phyloP scores from a whole-genome alignment of 805 yeast genomes.

The Saturnispora ahearnii region DNA sequence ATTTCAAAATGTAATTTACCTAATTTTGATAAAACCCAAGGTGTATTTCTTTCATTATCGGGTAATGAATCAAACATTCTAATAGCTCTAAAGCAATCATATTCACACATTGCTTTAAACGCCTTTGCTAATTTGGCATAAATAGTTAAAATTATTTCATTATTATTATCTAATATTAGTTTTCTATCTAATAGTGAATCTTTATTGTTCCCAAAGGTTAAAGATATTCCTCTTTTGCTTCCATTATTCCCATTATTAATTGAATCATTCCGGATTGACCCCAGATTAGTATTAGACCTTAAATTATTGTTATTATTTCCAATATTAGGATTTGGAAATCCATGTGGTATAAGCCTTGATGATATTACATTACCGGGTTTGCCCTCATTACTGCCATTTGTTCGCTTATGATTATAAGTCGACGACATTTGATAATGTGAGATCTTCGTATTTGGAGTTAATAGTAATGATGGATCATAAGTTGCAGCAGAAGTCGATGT shows the following conservation, averaged over 20 bases:
- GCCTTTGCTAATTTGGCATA: slow-evolving; percentile 51
- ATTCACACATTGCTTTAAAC: slow-evolving; percentile 50
- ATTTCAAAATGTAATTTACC: slow-evolving; percentile 83
- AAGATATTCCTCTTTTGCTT: slow-evolving; percentile 10
- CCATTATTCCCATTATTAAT: neutral
- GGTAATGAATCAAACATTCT: slow-evolving; percentile 59
- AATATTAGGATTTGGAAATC: neutral
- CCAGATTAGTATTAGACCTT: neutral
- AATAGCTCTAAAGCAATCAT: slow-evolving; percentile 75
- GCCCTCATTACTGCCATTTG: neutral
- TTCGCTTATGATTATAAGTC: neutral
- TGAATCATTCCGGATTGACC: neutral
- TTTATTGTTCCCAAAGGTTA: slow-evolving; percentile 1
- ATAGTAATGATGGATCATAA: slow-evolving; percentile 2
- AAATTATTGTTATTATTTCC: slow-evolving; percentile 7
- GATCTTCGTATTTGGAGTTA: slow-evolving; percentile 4
- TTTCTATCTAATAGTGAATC: slow-evolving; percentile 1
- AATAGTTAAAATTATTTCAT: slow-evolving; percentile 30
- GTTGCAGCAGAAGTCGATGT: neutral
- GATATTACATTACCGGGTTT: neutral
- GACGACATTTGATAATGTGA: neutral
- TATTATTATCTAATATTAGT: neutral
- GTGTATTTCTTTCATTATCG: slow-evolving; percentile 52
- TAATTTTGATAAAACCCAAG: slow-evolving; percentile 75
- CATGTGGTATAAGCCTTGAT: slow-evolving; percentile 2